phyloP scores from a whole-genome alignment of 768 basidiomycete genomes.

The Boletus rubescentipes region DNA sequence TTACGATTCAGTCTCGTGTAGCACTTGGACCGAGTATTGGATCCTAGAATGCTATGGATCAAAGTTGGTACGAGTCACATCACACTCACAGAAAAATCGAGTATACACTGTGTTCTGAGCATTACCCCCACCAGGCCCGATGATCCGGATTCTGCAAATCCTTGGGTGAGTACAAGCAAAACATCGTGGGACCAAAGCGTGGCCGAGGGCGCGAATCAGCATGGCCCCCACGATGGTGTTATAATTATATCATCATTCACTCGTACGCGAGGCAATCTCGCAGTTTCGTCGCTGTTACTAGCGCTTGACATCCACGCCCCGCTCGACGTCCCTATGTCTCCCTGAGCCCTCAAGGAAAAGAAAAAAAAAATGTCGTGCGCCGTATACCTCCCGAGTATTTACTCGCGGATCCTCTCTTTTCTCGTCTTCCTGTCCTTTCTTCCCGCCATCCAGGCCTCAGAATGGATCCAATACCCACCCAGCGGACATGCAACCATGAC shows the following conservation, averaged over 20 bases:
- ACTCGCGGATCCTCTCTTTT: constrained; percentile 23
- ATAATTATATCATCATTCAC: constrained; percentile 6
- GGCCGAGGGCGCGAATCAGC: not conserved
- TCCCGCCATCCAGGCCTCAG: constrained; percentile 25
- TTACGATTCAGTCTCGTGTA: not conserved
- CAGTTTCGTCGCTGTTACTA: not conserved
- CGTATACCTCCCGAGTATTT: not conserved
- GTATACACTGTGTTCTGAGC: too few species aligned
- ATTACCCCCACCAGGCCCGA: too few species aligned
- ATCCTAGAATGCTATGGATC: constrained; percentile 33
- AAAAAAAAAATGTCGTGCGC: constrained; percentile 19
- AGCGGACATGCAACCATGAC: constrained; percentile 73
- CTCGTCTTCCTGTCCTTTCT: constrained; percentile 25
- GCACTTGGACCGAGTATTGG: constrained; percentile 16
- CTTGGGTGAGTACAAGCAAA: too few species aligned
- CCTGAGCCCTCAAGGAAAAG: not conserved
- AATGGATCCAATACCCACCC: constrained; percentile 65
- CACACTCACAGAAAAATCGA: constrained; percentile 27
- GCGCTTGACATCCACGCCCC: not conserved
- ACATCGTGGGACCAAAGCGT: too few species aligned
- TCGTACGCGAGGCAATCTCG: not conserved
- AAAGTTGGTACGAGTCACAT: not conserved
- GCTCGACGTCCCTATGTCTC: constrained; percentile 14
- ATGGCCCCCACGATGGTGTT: not conserved
- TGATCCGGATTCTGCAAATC: too few species aligned